Conservation (phyloP, 371 early-diverging fungal genomes). For the Lichtheimia ramosa region DNA sequence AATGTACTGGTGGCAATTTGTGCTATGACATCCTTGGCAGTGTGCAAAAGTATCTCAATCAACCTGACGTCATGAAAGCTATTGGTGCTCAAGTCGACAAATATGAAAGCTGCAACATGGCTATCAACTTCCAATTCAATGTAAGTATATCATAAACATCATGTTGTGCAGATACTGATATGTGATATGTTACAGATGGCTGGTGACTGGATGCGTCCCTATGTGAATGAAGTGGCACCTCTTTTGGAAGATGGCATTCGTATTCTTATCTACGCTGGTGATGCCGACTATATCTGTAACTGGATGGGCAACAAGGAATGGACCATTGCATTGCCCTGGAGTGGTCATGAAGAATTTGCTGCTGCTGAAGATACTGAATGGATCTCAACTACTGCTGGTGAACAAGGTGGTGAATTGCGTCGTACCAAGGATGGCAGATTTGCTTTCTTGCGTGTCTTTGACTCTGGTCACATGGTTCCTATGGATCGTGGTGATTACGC, state of each 20-base stretch:
- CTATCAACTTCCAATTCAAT: constrained; percentile 57
- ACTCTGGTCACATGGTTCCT: constrained; percentile 90
- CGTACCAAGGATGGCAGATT: constrained; percentile 54
- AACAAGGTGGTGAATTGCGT: constrained; percentile 73
- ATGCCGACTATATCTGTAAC: constrained; percentile 85
- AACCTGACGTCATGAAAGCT: constrained; percentile 64
- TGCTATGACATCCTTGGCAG: constrained; percentile 82
- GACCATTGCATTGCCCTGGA: constrained; percentile 80
- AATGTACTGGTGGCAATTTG: constrained; percentile 41
- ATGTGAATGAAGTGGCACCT: constrained; percentile 65
- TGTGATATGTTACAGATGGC: constrained; percentile 54
- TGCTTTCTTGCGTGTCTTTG: constrained; percentile 84
- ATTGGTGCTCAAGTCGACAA: constrained; percentile 66
- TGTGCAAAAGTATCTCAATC: constrained; percentile 78
- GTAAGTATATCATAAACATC: constrained; percentile 54
- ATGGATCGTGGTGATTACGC: constrained; percentile 56
- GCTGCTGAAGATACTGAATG: constrained; percentile 56
- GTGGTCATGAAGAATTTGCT: constrained; percentile 65
- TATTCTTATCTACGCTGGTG: constrained; percentile 85
- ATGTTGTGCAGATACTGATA: constrained; percentile 59
- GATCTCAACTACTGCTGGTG: constrained; percentile 23
- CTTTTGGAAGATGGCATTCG: constrained; percentile 80
- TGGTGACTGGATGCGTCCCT: constrained; percentile 91
- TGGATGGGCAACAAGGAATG: constrained; percentile 94
- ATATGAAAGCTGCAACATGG: constrained; percentile 78